Evolutionary conservation across 1,284 basidiomycete genomes (phyloP).

Genomic region (Erythrobasidium hasegawianum): DNA sequence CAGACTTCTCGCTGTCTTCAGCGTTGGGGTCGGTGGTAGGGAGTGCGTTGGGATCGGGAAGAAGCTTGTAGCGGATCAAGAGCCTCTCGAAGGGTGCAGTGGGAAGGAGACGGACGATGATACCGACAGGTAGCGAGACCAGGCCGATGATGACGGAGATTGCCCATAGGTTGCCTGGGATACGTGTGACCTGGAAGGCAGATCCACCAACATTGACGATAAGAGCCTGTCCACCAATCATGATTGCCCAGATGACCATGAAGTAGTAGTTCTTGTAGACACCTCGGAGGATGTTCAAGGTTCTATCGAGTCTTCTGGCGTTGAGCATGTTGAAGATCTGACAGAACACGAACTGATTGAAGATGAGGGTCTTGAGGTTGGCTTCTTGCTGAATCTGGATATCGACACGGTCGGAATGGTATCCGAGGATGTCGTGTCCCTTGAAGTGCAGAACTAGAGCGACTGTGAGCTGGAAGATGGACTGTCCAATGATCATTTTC

Average conservation of each 20-base stretch:
- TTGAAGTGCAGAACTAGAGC: slow-evolving; percentile 87
- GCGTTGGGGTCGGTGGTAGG: slow-evolving; percentile 51
- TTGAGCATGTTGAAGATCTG: slow-evolving; percentile 94
- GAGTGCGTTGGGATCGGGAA: slow-evolving; percentile 64
- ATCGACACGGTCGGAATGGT: slow-evolving; percentile 49
- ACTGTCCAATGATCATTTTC: slow-evolving; percentile 82
- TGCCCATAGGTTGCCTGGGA: slow-evolving; percentile 83
- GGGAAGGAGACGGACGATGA: slow-evolving; percentile 74
- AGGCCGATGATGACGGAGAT: slow-evolving; percentile 83
- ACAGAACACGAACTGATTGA: slow-evolving; percentile 95
- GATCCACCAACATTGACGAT: slow-evolving; percentile 89
- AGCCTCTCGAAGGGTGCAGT: slow-evolving; percentile 71
- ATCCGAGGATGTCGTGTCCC: slow-evolving; percentile 67
- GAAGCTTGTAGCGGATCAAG: slow-evolving; percentile 63
- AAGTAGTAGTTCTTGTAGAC: slow-evolving; percentile 80
- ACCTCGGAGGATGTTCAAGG: slow-evolving; percentile 85
- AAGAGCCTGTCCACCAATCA: slow-evolving; percentile 78
- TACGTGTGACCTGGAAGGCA: slow-evolving; percentile 82
- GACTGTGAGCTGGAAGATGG: slow-evolving; percentile 77
- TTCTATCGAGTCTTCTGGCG: slow-evolving; percentile 76
- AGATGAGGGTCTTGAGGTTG: slow-evolving; percentile 78
- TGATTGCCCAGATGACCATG: slow-evolving; percentile 76
- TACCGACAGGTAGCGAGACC: slow-evolving; percentile 82
- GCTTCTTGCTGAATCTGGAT: slow-evolving; percentile 52
- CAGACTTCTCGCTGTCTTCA: slow-evolving; percentile 40